phyloP scores from a whole-genome alignment of 192 early-diverging fungal species.

The Umbelopsis ramanniana region DNA sequence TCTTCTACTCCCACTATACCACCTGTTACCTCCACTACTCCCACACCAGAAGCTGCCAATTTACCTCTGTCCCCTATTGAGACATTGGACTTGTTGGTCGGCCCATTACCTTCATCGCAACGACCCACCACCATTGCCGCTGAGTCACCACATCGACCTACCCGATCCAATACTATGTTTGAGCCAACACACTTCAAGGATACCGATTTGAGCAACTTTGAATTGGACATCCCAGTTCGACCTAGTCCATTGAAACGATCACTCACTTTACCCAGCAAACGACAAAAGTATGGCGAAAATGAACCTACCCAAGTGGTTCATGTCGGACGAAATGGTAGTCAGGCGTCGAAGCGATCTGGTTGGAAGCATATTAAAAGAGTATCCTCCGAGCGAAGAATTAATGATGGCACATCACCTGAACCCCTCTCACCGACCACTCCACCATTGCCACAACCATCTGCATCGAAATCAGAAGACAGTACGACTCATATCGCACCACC shows the following conservation, averaged over 20 bases:
- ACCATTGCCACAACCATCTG: background rate
- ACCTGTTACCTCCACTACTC: background rate
- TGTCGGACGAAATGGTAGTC: constrained; percentile 10
- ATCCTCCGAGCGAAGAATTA: background rate
- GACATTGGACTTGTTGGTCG: constrained; percentile 2
- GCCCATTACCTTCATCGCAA: background rate
- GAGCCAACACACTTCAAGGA: background rate
- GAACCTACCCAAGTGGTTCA: constrained; percentile 27
- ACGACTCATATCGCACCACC: background rate
- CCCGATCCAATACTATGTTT: background rate
- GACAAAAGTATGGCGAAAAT: constrained; percentile 23
- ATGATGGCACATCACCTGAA: background rate
- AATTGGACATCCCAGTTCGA: background rate
- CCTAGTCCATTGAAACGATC: constrained; percentile 7
- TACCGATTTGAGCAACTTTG: background rate
- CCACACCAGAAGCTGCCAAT: background rate
- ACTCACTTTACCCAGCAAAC: constrained; percentile 19
- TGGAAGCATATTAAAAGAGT: constrained; percentile 20
- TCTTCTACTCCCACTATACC: background rate
- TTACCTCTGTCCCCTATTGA: constrained; percentile 12
- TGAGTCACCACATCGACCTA: constrained; percentile 4
- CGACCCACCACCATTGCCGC: constrained; percentile 18
- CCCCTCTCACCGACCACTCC: background rate
- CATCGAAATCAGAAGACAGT: too few species aligned
- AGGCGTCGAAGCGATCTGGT: background rate